A percentile compares a stretch with the other conserved stretches of the same genome.
Evolutionary conservation across 768 basidiomycete genomes (phyloP).

Genomic region (Naganishia randhawae): DNA sequence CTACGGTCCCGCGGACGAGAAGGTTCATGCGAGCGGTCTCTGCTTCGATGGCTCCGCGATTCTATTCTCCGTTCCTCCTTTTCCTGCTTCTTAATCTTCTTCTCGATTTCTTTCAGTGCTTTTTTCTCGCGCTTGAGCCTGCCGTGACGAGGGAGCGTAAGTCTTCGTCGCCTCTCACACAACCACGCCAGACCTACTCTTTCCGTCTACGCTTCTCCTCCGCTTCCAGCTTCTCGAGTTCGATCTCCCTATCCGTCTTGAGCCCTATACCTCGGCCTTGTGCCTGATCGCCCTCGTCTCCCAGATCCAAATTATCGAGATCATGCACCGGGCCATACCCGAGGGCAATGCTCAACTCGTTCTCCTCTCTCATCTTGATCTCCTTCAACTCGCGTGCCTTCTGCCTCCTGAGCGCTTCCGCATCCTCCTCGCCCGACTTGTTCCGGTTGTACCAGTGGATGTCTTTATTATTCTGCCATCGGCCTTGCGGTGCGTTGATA

Average conservation of each 20-base stretch:
- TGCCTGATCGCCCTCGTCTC: slow-evolving; percentile 27
- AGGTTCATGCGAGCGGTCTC: background rate
- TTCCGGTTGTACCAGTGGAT: slow-evolving; percentile 92
- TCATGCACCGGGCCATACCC: slow-evolving; percentile 38
- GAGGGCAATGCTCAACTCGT: slow-evolving; percentile 78
- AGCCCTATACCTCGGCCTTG: slow-evolving; percentile 37
- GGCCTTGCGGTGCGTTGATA: slow-evolving; percentile 87
- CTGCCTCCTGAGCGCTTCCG: slow-evolving; percentile 45
- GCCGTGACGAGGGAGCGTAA: background rate
- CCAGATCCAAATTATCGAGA: slow-evolving; percentile 3
- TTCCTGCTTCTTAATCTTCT: slow-evolving; percentile 35
- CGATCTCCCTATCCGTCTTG: slow-evolving; percentile 40
- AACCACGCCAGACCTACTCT: slow-evolving; percentile 38
- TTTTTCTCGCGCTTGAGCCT: slow-evolving; percentile 45
- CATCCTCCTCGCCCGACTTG: slow-evolving; percentile 48
- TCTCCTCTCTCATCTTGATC: slow-evolving; percentile 78
- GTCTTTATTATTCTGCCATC: slow-evolving; percentile 98
- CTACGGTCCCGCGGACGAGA: slow-evolving; percentile 6
- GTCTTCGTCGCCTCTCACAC: background rate
- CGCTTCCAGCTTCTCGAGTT: slow-evolving; percentile 43
- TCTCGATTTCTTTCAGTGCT: slow-evolving; percentile 41
- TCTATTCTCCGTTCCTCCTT: slow-evolving; percentile 33
- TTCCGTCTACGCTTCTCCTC: slow-evolving; percentile 46
- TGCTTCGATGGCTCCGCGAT: slow-evolving; percentile 22
- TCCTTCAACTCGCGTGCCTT: slow-evolving; percentile 55